Percentiles rank a stretch among this genome's conserved stretches.
phyloP scores from a whole-genome alignment of 2,329 filamentous ascomycete genomes.

The Microcera coccophila region DNA sequence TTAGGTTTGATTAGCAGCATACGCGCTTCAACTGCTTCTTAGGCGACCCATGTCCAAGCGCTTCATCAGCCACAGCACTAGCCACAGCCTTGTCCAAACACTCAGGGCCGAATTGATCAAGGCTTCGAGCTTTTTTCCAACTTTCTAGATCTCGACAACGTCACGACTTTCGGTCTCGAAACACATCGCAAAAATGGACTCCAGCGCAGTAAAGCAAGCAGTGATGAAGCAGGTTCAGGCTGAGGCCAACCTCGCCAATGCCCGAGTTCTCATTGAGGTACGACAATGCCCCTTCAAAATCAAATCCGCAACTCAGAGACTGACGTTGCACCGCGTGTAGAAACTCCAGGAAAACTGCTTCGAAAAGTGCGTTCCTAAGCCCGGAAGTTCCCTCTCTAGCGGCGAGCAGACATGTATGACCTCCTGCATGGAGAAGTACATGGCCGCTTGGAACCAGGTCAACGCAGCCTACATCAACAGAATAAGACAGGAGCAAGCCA shows the following conservation, averaged over 20 bases:
- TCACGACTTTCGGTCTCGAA: slow-evolving; percentile 14
- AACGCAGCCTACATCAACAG: slow-evolving; percentile 63
- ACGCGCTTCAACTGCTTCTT: neutral
- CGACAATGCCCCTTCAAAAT: neutral
- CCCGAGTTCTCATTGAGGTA: slow-evolving; percentile 66
- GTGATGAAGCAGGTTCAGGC: slow-evolving; percentile 63
- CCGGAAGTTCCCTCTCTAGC: slow-evolving; percentile 62
- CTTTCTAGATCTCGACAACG: slow-evolving; percentile 10
- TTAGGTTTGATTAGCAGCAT: slow-evolving; percentile 19
- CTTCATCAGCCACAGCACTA: neutral
- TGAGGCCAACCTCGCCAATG: slow-evolving; percentile 65
- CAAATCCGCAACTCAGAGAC: slow-evolving; percentile 1
- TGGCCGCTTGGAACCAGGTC: slow-evolving; percentile 72
- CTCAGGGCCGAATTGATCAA: neutral
- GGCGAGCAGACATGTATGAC: slow-evolving; percentile 68
- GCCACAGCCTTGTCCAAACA: neutral
- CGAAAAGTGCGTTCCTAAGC: slow-evolving; percentile 69
- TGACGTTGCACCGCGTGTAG: slow-evolving; percentile 36
- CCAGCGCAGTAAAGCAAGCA: slow-evolving; percentile 54
- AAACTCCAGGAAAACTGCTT: slow-evolving; percentile 82
- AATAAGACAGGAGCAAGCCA: slow-evolving; percentile 55
- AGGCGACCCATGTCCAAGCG: neutral
- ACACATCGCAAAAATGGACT: slow-evolving; percentile 48
- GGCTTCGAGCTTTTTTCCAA: slow-evolving; percentile 5
- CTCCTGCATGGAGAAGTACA: slow-evolving; percentile 81